Percentiles rank a stretch among this genome's conserved stretches.
Evolutionary conservation across 805 yeast species (phyloP).

Genomic region (Metschnikowia aberdeeniae): DNA sequence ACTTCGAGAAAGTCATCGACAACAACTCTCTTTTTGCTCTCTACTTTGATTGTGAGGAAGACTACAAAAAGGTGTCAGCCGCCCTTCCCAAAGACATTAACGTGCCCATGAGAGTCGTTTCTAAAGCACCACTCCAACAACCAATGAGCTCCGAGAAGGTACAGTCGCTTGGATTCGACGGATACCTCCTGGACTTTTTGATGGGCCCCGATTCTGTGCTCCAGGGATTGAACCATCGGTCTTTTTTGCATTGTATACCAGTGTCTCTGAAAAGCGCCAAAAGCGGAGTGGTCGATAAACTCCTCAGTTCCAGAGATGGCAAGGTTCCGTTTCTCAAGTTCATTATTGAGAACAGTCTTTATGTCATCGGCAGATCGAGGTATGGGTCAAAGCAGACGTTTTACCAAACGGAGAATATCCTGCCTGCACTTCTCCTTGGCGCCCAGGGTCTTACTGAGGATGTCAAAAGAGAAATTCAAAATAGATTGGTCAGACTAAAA

Average conservation of each 20-base stretch:
- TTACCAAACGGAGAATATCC: constrained; percentile 35
- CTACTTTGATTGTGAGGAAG: constrained; percentile 51
- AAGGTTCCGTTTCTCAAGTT: constrained; percentile 49
- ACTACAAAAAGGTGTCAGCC: constrained; percentile 44
- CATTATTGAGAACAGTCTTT: constrained; percentile 54
- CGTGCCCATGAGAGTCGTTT: constrained; percentile 54
- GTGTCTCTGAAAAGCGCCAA: constrained; percentile 46
- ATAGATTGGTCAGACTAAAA: constrained; percentile 15
- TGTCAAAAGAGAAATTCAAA: constrained; percentile 17
- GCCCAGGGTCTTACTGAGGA: constrained; percentile 29
- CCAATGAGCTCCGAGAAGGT: constrained; percentile 32
- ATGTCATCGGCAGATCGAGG: constrained; percentile 49
- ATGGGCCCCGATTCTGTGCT: constrained; percentile 71
- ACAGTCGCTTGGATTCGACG: constrained; percentile 64
- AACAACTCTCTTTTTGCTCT: constrained; percentile 54
- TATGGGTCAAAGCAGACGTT: constrained; percentile 61
- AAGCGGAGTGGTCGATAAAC: constrained; percentile 34
- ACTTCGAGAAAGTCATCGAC: constrained; percentile 56
- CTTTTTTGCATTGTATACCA: constrained; percentile 55
- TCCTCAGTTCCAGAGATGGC: constrained; percentile 33
- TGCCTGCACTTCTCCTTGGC: constrained; percentile 29
- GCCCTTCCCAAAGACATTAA: constrained; percentile 36
- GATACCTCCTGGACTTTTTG: constrained; percentile 67
- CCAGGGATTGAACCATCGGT: constrained; percentile 60
- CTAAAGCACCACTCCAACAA: constrained; percentile 14